Evolutionary conservation across 768 basidiomycete genomes (phyloP).

Genomic region (Imleria badia): DNA sequence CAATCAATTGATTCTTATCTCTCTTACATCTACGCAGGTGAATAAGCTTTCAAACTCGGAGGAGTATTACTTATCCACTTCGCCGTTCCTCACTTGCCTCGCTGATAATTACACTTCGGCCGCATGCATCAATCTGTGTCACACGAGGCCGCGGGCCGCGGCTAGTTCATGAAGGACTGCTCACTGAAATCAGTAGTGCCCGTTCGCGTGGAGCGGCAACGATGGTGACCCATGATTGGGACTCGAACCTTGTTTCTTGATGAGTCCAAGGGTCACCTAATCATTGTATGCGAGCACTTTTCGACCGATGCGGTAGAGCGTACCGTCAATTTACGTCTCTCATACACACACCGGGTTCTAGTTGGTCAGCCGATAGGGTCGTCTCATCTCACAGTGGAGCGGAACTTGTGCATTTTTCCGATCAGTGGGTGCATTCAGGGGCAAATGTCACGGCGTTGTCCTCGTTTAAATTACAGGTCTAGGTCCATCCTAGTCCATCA

Average conservation of each 20-base stretch:
- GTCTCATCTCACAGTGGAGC: slow-evolving; percentile 13
- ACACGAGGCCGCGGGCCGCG: slow-evolving; percentile 24
- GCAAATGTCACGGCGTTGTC: background rate
- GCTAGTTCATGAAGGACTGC: background rate
- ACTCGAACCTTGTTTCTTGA: no score
- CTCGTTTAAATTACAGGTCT: slow-evolving; percentile 1
- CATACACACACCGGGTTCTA: background rate
- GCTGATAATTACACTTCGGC: background rate
- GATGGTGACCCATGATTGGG: background rate
- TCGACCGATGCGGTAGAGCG: slow-evolving; percentile 3
- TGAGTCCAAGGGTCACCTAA: no score
- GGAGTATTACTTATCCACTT: slow-evolving; percentile 2
- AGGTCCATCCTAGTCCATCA: background rate
- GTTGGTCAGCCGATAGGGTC: background rate
- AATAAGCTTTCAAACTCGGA: slow-evolving; percentile 17
- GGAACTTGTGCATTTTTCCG: slow-evolving; percentile 3
- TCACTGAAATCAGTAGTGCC: background rate
- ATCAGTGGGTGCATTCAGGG: background rate
- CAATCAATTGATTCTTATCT: background rate
- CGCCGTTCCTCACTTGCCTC: slow-evolving; percentile 7
- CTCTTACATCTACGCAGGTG: slow-evolving; percentile 3
- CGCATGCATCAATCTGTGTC: slow-evolving; percentile 1
- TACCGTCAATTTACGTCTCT: slow-evolving; percentile 10
- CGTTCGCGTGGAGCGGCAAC: slow-evolving; percentile 1
- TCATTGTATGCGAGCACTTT: background rate